A percentile compares a stretch with the other conserved stretches of the same genome.
Conservation (phyloP, 192 early-diverging fungal genomes). For the Rhizophagus prolifer region DNA sequence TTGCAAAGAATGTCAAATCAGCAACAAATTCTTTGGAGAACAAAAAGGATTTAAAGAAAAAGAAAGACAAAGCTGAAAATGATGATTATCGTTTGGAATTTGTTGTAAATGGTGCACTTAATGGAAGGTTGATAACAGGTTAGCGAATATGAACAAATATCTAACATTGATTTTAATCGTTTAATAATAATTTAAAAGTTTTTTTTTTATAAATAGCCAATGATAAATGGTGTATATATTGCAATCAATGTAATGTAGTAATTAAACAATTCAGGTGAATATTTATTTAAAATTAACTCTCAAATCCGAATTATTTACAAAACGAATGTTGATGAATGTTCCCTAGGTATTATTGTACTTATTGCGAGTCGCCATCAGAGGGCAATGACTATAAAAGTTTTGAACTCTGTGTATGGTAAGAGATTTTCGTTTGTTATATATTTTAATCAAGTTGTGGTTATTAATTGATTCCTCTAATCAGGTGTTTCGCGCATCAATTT, state of each 20-base stretch:
- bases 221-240: slow-evolving; percentile 64
- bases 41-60: background rate
- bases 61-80: background rate
- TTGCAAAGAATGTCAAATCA: background rate
- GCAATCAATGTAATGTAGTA: slow-evolving; percentile 75
- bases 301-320: background rate
- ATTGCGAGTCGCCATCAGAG: slow-evolving; percentile 71
- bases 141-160: background rate
- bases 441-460: slow-evolving; percentile 24
- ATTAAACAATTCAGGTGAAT: slow-evolving; percentile 76
- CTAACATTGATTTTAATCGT: background rate
- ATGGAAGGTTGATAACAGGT: background rate
- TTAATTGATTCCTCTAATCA: slow-evolving; percentile 29
- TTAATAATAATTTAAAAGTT: background rate
- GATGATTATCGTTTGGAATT: slow-evolving; percentile 7
- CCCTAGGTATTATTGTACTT: slow-evolving; percentile 68
- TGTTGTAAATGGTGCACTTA: background rate
- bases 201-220: slow-evolving; percentile 21
- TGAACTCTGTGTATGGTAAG: slow-evolving; percentile 63
- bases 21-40: background rate
- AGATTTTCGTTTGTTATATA: background rate
- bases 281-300: background rate
- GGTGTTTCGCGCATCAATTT: slow-evolving; percentile 70
- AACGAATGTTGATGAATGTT: background rate
- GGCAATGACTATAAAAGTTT: slow-evolving; percentile 69